Evolutionary conservation across 1,284 basidiomycete species (phyloP), one percentile per base, ranked within the genome.

Genomic region (Malassezia vespertilionis): DNA sequence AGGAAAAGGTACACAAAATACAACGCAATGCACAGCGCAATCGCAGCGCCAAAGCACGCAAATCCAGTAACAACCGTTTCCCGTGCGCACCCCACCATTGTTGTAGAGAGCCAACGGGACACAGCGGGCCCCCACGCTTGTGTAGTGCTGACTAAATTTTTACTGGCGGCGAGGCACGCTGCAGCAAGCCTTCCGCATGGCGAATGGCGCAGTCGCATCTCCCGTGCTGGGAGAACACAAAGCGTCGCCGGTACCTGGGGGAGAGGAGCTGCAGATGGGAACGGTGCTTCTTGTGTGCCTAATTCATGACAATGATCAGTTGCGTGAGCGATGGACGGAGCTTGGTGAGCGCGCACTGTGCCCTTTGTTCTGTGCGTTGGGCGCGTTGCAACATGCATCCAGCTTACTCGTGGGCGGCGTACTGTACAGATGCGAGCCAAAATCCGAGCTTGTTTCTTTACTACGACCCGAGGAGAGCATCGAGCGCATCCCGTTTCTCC

Each of bases 1-100:
- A 56, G 52, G 12, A 61, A 30, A 15, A 45, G 24, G 23, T 45
- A 45, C 26, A 35, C 14, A 14, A 51, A 3, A 26, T 44, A 40
- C 28, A 37, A 8, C 4, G 26, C 18, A 10, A 18, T 15, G 8
- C 18, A 9, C 17, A 33, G 20, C 1, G 37, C 15, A 1, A 40
- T 28, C 18, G 22, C 27, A 0, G 18, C 32, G 26, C 48, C 48
- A 11, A 51, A 18, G 7, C 5, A 32, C 14, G 41, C 34, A 6
- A 43, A n/a, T n/a, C n/a, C n/a, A n/a, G n/a, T n/a, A n/a, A n/a
- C n/a, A n/a, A n/a, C 14, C 23, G 23, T 15, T 12, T 22, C 14
- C 27, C n/a, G n/a, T n/a, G n/a, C n/a, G n/a, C n/a, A n/a, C n/a
- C n/a, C n/a, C n/a, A 28, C 26, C 26, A 28, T 28, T 12, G 26